These are phyloP conservation scores for Fagopyrum esculentum DNA, from an alignment of 148 eudicot species.

Conservation along the genomic window DNA sequence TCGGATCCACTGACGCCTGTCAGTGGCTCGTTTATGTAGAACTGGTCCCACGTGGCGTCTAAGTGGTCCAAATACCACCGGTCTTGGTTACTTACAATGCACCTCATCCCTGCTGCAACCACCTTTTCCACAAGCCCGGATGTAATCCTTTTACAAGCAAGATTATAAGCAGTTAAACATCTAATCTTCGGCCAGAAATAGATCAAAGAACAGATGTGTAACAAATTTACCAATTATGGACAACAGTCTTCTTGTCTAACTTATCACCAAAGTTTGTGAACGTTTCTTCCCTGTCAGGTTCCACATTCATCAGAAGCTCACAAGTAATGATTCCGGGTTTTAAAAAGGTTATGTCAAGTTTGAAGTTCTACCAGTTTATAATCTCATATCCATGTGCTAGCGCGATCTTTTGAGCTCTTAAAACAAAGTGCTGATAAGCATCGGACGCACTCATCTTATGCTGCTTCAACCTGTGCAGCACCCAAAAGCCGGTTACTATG, in stretches of 20 bases:
- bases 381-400: slow-evolving; percentile 80
- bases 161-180: not conserved
- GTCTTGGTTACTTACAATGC: slow-evolving; percentile 94
- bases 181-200: not conserved
- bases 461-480: slow-evolving; percentile 44
- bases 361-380: slow-evolving; percentile 58
- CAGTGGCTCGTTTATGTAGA: slow-evolving; percentile 71
- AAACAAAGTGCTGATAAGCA: slow-evolving; percentile 80
- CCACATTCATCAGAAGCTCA: slow-evolving; percentile 9
- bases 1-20: slow-evolving; percentile 47
- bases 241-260: slow-evolving; percentile 60
- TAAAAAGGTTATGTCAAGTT: not conserved
- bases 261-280: slow-evolving; percentile 73
- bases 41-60: slow-evolving; percentile 55
- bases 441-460: slow-evolving; percentile 34
- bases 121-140: slow-evolving; percentile 60
- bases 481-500: not conserved
- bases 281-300: slow-evolving; percentile 79
- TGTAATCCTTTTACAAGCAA: slow-evolving; percentile 49
- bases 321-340: not conserved
- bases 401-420: slow-evolving; percentile 80
- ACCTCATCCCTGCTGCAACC: slow-evolving; percentile 71
- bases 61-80: slow-evolving; percentile 82
- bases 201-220: not conserved
- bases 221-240: slow-evolving; percentile 70